Conservation (phyloP, 2,329 filamentous ascomycete genomes). For the Beauveria pseudobassiana region DNA sequence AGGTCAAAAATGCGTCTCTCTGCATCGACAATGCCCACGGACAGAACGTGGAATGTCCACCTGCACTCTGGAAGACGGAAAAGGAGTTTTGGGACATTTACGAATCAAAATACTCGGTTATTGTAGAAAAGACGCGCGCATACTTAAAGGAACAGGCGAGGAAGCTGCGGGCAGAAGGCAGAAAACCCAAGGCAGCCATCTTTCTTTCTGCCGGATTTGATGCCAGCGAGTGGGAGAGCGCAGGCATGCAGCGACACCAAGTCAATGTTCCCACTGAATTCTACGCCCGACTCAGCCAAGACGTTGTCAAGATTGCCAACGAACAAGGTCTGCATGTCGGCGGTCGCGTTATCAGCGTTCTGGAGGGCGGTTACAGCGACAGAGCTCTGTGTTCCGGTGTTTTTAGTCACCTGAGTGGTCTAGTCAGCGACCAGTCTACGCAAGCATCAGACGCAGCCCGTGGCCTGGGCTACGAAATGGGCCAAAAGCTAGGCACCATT, state of each 20-base stretch:
- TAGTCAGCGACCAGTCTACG: constrained; percentile 51
- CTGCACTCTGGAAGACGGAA: constrained; percentile 78
- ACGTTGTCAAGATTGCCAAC: constrained; percentile 73
- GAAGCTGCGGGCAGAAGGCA: constrained; percentile 50
- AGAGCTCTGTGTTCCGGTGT: constrained; percentile 82
- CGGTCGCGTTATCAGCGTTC: constrained; percentile 81
- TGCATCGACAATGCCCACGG: constrained; percentile 93
- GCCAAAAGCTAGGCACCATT: constrained; percentile 39
- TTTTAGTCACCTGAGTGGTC: constrained; percentile 79
- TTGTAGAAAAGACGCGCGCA: constrained; percentile 72
- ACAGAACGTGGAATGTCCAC: constrained; percentile 94
- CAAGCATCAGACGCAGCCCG: constrained; percentile 20
- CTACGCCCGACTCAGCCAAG: constrained; percentile 82
- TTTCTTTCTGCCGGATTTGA: constrained; percentile 97
- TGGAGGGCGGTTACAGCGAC: constrained; percentile 95
- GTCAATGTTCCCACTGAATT: constrained; percentile 97
- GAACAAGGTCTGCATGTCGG: constrained; percentile 72
- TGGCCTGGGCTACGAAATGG: constrained; percentile 53
- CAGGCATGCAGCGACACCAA: constrained; percentile 90
- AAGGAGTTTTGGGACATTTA: constrained; percentile 88
- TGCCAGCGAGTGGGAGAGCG: constrained; percentile 88
- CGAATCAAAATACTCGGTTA: constrained; percentile 63
- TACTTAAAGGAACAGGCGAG: constrained; percentile 71
- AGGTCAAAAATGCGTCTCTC: constrained; percentile 86
- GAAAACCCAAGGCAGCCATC: constrained; percentile 72